Base-by-base conservation (phyloP, 176 grass and related monocot genomes). In the Chrysopogon serrulatus region DNA sequence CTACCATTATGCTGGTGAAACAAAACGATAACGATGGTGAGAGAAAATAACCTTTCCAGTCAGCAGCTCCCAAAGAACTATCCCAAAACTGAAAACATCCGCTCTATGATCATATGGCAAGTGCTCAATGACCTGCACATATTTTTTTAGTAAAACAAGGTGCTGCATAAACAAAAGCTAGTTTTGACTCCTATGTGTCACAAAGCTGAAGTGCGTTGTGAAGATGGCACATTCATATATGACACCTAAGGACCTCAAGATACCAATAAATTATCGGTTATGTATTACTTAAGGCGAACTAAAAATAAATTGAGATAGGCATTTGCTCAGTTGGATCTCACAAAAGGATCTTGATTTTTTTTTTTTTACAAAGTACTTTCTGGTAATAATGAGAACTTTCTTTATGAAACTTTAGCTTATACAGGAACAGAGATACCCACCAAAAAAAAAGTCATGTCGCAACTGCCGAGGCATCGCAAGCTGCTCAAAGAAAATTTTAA, bases 21-120 rank as follows among this genome's bases (percentile, higher is more conserved):
- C 8, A 40, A 49, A 27, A 42, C 8, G n/a, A n/a, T n/a, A n/a
- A n/a, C n/a, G 35, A 12, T 87, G 51, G 13, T 14, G 68, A 26
- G 14, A 40, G 23, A 37, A 79, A 67, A 82, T 15, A 87, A 97
- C 94, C 94, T 97, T 97, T 81, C 73, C 84, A 37, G 91, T 91
- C n/a, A 97, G 74, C 62, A 97, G 78, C 81, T 97, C 94, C 94
- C 94, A 97, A 24, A 97, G 69, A 75, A 97, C 89, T 89, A 97
- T 84, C 27, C 86, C 94, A 43, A 93, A 97, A 86, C 94, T 97
- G 81, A 97, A 97, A 48, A 97, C 94, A 86, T 97, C 94, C 14
- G 94, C 91, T 40, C 86, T 93, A 19, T 91, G 94, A 85, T 97
- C 91, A 16, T 97, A 97, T 0, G 86, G 83, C 16, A 71, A 89